Base-by-base conservation (phyloP, 805 yeast genomes). In the Priceomyces melissophilus region DNA sequence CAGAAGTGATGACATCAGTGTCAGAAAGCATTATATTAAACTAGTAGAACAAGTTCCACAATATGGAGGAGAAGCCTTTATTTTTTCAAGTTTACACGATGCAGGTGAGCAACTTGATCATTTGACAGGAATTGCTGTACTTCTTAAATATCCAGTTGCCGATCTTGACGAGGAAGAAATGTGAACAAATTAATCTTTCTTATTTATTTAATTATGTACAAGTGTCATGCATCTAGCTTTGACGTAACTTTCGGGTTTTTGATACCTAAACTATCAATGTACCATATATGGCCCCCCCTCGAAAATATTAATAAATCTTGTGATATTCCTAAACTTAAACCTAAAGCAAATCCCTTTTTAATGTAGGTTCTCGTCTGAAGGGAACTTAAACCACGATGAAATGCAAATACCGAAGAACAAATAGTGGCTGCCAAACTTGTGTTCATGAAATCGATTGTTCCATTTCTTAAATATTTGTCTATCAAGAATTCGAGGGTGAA, bases 101-200 rank as follows among this genome's bases (percentile, higher is more conserved):
- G 76, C 90, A 3, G 99, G 99, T 11, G 84, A 82, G 52, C 97
- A 91, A 61, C 66, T 91, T 43, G 87, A 89, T 58, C 87, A 84
- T 49, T 72, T 93, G 47, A 87, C 96, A 0, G 99, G 98, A 40
- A 78, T 89, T 23, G 99, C 97, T 0, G 93, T 87, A 41, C 75
- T 91, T 30, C 68, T 90, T 48, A 82, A 81, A 46, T 93, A 84
- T 57, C 95, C 97, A 0, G 65, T 89, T 3, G 87, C 85, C 0
- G 95, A 87, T 37, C 74, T 81, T 43, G 76, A 84, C 30, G 95
- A 84, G 33, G 84, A 78, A 31, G 78, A 67, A 12, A 29, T 29
- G 8, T 29, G 9, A 12, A 10, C 10, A 27, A 29, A 29, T 29
- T 4, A 4, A 12, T 29, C 32, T 29, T n/a, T 29, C 15, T 10